Conservation (phyloP, 805 yeast species). For the Dipodascus geniculatus region DNA sequence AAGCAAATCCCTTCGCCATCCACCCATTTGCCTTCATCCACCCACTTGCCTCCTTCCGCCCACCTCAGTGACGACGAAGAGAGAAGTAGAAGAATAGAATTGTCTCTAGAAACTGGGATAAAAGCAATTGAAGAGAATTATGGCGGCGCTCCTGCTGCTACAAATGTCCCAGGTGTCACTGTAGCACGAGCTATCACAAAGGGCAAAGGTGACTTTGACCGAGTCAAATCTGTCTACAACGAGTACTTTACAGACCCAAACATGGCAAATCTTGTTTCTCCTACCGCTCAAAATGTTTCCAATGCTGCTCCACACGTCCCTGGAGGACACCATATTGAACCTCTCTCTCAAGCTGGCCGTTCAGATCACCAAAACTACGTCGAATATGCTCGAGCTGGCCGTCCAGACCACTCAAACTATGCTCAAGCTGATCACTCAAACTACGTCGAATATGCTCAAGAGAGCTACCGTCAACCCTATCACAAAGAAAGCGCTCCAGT, state of each 20-base stretch:
- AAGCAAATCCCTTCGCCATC: not conserved
- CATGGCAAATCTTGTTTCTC: not conserved
- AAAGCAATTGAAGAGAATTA: not conserved
- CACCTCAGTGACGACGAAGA: not conserved
- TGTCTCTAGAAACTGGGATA: not conserved
- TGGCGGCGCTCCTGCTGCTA: not conserved
- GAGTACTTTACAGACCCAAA: constrained; percentile 14
- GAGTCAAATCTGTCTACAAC: constrained; percentile 18
- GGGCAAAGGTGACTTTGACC: constrained; percentile 13
- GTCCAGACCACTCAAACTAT: not conserved
- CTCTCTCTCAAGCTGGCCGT: no score
- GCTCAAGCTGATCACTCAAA: constrained; percentile 1
- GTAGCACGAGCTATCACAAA: constrained; percentile 13
- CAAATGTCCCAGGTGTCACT: not conserved
- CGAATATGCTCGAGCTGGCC: not conserved
- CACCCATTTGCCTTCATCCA: not conserved
- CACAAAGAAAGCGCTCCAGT: not conserved
- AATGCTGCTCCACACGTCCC: no score
- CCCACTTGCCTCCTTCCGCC: not conserved
- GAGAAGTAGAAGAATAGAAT: not conserved
- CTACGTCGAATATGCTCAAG: constrained; percentile 1
- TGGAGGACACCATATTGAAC: no score
- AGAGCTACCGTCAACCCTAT: not conserved
- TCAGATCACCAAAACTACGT: constrained; percentile 1
- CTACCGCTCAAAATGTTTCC: not conserved